Evolutionary conservation across 768 basidiomycete species (phyloP).

Genomic region (Suillus cothurnatus): DNA sequence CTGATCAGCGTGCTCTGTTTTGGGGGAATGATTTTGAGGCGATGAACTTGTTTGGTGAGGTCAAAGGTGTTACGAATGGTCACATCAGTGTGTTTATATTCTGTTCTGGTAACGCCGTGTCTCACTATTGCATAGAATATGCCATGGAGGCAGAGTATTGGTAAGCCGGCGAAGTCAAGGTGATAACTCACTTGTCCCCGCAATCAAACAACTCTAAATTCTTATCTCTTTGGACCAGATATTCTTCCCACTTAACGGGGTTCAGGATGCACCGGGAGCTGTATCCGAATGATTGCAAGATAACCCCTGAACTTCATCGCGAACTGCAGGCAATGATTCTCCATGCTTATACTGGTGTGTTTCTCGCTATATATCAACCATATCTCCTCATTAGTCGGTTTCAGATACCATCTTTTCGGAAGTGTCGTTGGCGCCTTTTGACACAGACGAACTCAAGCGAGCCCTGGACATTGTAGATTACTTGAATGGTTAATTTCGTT

Average conservation of each 20-base stretch:
- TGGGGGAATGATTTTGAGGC: conserved; percentile 1
- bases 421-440: conserved; percentile 11
- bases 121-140: background rate
- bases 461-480: conserved; percentile 5
- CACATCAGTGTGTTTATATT: background rate
- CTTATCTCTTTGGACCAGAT: background rate
- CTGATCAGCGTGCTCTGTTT: background rate
- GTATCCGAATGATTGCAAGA: conserved; percentile 6
- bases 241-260: background rate
- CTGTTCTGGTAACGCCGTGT: background rate
- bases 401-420: conserved; percentile 6
- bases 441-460: conserved; percentile 8
- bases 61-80: background rate
- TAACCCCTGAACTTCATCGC: conserved; percentile 4
- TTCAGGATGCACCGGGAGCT: conserved; percentile 3
- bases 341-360: background rate
- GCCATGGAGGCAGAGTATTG: conserved; percentile 6
- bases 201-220: background rate
- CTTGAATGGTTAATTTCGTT: conserved; percentile 4
- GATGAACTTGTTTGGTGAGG: background rate
- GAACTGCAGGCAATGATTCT: conserved; percentile 5
- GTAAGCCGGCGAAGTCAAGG: background rate
- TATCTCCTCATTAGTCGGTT: background rate
- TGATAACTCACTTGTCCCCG: background rate
- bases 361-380: background rate